Percentiles rank a stretch among this genome's conserved stretches.
Conservation (phyloP, 306 rosid species). For the Betula pendula region DNA sequence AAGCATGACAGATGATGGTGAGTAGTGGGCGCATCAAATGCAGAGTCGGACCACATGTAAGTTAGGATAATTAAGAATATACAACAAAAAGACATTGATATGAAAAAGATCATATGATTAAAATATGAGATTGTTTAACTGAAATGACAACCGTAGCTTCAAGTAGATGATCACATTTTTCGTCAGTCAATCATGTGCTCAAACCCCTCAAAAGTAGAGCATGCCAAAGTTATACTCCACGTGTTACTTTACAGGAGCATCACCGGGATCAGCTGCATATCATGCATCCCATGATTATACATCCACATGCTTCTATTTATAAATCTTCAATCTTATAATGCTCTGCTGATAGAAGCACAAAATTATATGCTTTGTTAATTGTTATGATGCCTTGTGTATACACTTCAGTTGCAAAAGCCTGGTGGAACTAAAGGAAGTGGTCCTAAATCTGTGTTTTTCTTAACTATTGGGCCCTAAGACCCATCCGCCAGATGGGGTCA, state of each 20-base stretch:
- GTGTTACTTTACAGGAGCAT: conserved; percentile 45
- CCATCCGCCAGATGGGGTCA: no score
- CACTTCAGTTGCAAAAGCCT: conserved; percentile 18
- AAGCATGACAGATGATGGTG: conserved; percentile 24
- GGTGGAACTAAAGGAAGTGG: conserved; percentile 24
- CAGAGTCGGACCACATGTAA: conserved; percentile 8
- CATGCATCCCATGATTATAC: conserved; percentile 61
- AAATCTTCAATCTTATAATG: conserved; percentile 1
- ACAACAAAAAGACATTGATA: conserved; percentile 4
- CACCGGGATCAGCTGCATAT: conserved; percentile 65
- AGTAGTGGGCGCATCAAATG: background rate
- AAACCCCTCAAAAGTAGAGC: conserved; percentile 9
- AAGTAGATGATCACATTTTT: background rate
- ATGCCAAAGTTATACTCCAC: conserved; percentile 34
- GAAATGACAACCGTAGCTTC: background rate
- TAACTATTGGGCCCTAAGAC: no score
- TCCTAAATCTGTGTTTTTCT: conserved; percentile 22
- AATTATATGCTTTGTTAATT: conserved; percentile 20
- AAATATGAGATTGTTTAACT: background rate
- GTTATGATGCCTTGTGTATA: conserved; percentile 21
- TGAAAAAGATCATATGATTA: background rate
- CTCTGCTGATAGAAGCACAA: background rate
- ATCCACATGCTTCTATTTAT: conserved; percentile 48
- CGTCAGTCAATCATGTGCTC: background rate
- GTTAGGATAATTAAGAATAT: background rate